Conservation (phyloP, 495 filamentous ascomycete species). For the Rhizodiscina lignyota region DNA sequence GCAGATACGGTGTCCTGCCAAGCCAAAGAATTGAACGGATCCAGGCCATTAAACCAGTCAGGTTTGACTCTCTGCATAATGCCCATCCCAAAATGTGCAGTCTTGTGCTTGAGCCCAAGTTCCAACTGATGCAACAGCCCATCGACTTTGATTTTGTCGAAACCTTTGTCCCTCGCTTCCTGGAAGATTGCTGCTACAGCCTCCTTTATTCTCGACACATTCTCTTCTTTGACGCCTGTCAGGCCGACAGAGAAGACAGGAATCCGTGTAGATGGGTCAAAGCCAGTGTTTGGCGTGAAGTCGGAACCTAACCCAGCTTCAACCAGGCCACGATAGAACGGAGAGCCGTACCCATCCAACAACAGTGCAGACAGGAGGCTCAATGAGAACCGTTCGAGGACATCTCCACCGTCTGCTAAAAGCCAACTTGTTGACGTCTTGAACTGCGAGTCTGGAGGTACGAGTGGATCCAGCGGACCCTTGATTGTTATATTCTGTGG, state of each 20-base stretch:
- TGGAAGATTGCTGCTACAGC: constrained; percentile 51
- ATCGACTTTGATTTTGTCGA: constrained; percentile 76
- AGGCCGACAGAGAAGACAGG: constrained; percentile 84
- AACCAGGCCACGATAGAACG: constrained; percentile 77
- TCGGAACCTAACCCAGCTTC: constrained; percentile 83
- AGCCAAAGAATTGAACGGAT: constrained; percentile 76
- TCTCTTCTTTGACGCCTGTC: constrained; percentile 63
- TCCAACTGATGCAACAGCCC: constrained; percentile 90
- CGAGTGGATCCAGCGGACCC: constrained; percentile 78
- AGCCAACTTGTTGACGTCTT: constrained; percentile 92
- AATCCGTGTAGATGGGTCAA: constrained; percentile 55
- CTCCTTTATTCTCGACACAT: constrained; percentile 59
- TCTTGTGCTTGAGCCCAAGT: constrained; percentile 81
- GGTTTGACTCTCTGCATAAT: constrained; percentile 76
- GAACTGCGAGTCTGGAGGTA: constrained; percentile 68
- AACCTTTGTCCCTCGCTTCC: constrained; percentile 51
- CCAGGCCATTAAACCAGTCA: constrained; percentile 85
- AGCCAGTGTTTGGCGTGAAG: constrained; percentile 87
- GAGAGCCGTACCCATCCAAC: constrained; percentile 87
- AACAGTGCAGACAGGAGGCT: constrained; percentile 66
- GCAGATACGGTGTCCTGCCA: constrained; percentile 76
- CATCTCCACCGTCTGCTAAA: constrained; percentile 62
- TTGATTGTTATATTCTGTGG: constrained; percentile 50
- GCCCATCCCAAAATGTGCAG: constrained; percentile 80
- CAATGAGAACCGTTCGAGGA: constrained; percentile 74